Conservation (phyloP, 2,329 filamentous ascomycete species). For the Escovopsis sp. region DNA sequence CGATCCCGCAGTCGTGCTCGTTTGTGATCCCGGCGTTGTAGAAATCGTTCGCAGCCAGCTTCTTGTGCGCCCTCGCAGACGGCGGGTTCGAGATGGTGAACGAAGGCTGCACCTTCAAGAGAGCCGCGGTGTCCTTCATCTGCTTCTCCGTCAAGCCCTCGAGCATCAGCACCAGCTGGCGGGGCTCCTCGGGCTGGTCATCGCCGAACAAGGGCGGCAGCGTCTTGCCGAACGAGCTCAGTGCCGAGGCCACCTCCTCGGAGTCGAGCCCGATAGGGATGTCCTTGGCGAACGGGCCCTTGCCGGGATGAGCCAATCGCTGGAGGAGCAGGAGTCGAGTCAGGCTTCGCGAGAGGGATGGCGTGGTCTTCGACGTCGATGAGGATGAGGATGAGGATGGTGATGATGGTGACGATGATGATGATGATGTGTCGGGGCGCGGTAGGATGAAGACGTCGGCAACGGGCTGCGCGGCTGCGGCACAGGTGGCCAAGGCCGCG, state of each 20-base stretch:
- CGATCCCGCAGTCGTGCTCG: slow-evolving; percentile 22
- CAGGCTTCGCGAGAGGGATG: slow-evolving; percentile 36
- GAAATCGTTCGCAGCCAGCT: slow-evolving; percentile 28
- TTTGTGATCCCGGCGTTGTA: slow-evolving; percentile 23
- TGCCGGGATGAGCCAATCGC: slow-evolving; percentile 33
- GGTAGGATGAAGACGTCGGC: slow-evolving; percentile 42
- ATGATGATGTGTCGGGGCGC: slow-evolving; percentile 12
- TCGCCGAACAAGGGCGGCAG: slow-evolving; percentile 35
- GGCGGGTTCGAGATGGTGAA: slow-evolving; percentile 36
- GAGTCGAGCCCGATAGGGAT: slow-evolving; percentile 24
- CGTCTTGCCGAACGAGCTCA: slow-evolving; percentile 46
- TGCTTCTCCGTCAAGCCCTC: slow-evolving; percentile 38
- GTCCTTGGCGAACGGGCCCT: slow-evolving; percentile 33
- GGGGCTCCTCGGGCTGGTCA: slow-evolving; percentile 17
- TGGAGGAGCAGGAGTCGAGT: slow-evolving; percentile 45
- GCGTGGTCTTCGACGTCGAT: slow-evolving; percentile 10
- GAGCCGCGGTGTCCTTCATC: slow-evolving; percentile 27
- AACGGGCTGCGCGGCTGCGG: slow-evolving; percentile 23
- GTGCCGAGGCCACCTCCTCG: slow-evolving; percentile 37
- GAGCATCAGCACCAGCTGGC: slow-evolving; percentile 45
- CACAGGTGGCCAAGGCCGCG: slow-evolving; percentile 23
- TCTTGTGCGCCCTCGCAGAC: slow-evolving; percentile 25
- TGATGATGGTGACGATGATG: background rate
- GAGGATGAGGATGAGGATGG: too few species aligned
- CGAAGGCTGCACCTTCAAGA: slow-evolving; percentile 22